These are phyloP conservation scores for Fusarium sp. DNA, from an alignment of 2,329 filamentous ascomycete species.

Conservation along the genomic window DNA sequence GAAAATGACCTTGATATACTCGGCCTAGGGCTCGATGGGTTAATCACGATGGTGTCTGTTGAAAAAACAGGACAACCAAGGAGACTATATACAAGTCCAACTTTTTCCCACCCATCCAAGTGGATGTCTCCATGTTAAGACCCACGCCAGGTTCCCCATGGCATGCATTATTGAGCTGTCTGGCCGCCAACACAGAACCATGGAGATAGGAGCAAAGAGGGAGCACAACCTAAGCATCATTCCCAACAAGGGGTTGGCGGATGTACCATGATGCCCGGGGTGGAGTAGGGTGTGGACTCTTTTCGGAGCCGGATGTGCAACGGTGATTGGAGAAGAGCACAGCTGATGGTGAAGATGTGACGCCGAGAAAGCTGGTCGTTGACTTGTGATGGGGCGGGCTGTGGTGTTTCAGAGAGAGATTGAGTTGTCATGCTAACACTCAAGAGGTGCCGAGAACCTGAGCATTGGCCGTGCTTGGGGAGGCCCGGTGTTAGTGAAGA, in stretches of 20 bases:
- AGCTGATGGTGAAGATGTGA: conserved; percentile 36
- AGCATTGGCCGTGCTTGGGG: conserved; percentile 3
- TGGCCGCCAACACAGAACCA: conserved; percentile 19
- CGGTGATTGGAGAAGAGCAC: conserved; percentile 38
- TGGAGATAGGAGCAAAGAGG: conserved; percentile 26
- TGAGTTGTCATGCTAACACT: conserved; percentile 39
- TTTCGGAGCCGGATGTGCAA: neutral
- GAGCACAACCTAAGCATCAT: conserved; percentile 16
- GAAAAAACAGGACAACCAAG: conserved; percentile 5
- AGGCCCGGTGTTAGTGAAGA: conserved; percentile 6
- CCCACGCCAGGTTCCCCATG: conserved; percentile 30
- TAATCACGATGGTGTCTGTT: conserved; percentile 18
- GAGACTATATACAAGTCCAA: conserved; percentile 35
- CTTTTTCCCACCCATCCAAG: neutral
- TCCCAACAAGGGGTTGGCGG: conserved; percentile 20
- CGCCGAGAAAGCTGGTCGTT: conserved; percentile 32
- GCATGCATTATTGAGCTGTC: conserved; percentile 38
- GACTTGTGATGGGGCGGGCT: conserved; percentile 38
- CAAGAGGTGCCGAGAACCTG: conserved; percentile 12
- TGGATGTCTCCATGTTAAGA: conserved; percentile 38
- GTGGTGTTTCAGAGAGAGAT: conserved; percentile 45
- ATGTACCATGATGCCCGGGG: conserved; percentile 31
- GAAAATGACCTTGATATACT: conserved; percentile 18
- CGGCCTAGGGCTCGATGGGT: conserved; percentile 19
- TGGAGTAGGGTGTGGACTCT: conserved; percentile 32